These are phyloP conservation scores for Tolypocladium tropicale DNA, from an alignment of 2,329 filamentous ascomycete genomes.

Conservation along the genomic window DNA sequence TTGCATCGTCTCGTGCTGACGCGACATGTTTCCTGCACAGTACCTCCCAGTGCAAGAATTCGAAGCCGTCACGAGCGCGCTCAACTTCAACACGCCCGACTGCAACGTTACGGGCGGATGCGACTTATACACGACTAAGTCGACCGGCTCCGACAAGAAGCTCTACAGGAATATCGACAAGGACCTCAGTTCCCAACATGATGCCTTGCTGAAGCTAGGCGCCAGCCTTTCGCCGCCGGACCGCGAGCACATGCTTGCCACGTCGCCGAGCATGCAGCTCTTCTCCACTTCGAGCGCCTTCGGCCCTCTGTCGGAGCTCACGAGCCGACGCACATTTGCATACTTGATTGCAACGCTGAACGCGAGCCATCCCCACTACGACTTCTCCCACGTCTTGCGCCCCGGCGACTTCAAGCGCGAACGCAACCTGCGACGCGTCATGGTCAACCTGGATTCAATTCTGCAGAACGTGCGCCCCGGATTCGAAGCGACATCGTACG, in stretches of 20 bases:
- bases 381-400: conserved; percentile 86
- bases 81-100: conserved; percentile 93
- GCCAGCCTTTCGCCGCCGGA: conserved; percentile 80
- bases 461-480: conserved; percentile 75
- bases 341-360: conserved; percentile 96
- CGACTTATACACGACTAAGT: conserved; percentile 96
- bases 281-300: conserved; percentile 85
- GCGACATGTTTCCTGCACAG: conserved; percentile 32
- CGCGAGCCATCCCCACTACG: conserved; percentile 82
- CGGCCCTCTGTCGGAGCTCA: conserved; percentile 77
- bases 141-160: conserved; percentile 91
- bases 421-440: conserved; percentile 67
- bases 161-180: conserved; percentile 92
- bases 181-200: conserved; percentile 83
- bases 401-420: conserved; percentile 86
- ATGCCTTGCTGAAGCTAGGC: conserved; percentile 75
- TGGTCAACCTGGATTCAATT: conserved; percentile 79
- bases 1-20: conserved; percentile 1
- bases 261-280: conserved; percentile 46
- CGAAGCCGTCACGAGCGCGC: conserved; percentile 79
- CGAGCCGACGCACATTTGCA: conserved; percentile 84
- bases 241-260: conserved; percentile 56
- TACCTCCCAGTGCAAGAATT: conserved; percentile 87
- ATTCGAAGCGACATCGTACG: conserved; percentile 32
- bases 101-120: conserved; percentile 87